Evolutionary conservation across 2,329 filamentous ascomycete species (phyloP).

Genomic region (Monosporascus sp.): DNA sequence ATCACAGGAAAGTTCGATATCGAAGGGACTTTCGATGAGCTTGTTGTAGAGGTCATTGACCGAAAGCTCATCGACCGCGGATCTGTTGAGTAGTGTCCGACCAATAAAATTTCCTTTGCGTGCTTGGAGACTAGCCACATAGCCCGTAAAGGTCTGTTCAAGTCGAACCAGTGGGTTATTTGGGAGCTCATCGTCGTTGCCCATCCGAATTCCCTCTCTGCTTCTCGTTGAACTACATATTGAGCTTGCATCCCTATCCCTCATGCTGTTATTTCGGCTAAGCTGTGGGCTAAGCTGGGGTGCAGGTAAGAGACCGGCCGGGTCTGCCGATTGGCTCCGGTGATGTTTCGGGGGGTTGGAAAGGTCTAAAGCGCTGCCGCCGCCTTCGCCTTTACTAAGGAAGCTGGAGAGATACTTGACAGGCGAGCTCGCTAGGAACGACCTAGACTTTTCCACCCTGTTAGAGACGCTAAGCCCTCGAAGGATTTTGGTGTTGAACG

Average conservation of each 20-base stretch:
- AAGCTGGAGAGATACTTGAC: conserved; percentile 86
- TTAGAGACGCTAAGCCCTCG: conserved; percentile 61
- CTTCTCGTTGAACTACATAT: conserved; percentile 50
- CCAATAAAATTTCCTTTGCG: conserved; percentile 85
- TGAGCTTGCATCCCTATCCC: conserved; percentile 39
- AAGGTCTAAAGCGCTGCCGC: conserved; percentile 41
- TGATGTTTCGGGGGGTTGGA: conserved; percentile 34
- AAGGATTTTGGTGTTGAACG: conserved; percentile 72
- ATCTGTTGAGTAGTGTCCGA: conserved; percentile 65
- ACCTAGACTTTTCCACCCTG: conserved; percentile 58
- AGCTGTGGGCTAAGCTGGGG: conserved; percentile 28
- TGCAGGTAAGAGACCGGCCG: conserved; percentile 34
- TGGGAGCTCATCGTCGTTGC: conserved; percentile 45
- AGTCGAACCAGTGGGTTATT: conserved; percentile 66
- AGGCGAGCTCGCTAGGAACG: conserved; percentile 75
- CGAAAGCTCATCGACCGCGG: conserved; percentile 65
- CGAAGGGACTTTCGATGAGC: conserved; percentile 76
- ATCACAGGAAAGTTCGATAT: conserved; percentile 69
- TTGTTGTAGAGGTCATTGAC: conserved; percentile 90
- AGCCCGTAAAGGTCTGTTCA: conserved; percentile 80
- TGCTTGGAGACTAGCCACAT: conserved; percentile 74
- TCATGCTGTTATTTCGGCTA: conserved; percentile 39
- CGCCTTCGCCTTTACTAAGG: conserved; percentile 42
- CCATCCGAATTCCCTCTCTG: conserved; percentile 37
- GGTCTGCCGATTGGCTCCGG: conserved; percentile 30